Evolutionary conservation across 371 early-diverging fungal genomes (phyloP), one percentile per base, ranked within the genome.

Genomic region (Mucor racemosus): DNA sequence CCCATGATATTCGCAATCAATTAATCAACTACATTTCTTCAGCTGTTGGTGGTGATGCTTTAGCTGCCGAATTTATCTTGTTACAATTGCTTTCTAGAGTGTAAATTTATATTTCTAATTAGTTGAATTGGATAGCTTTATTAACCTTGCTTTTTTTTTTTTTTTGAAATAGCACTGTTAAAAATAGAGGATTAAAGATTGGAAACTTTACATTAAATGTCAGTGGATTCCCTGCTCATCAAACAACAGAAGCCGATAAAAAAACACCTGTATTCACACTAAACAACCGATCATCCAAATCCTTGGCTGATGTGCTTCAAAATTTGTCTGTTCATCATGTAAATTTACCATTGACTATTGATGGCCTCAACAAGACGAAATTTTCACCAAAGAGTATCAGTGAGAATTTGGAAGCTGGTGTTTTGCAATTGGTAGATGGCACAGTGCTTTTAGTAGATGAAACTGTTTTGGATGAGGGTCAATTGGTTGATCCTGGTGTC

Each of bases 401-500:
- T 61, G 82, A 85, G 57, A 77, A 76, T 17, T 61, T 90, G 33
- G 68, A 75, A n/a, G 78, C 88, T 1, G 90, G 90, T 48, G 60
- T 86, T 5, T 73, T 90, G 0, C 90, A 90, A 62, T 74, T 90
- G 5, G 71, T 82, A 0, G 75, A 82, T 46, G 88, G 87, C 8
- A 88, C 90, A 0, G 60, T 67, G 1, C 61, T 90, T n/a, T 59
- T 88, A 0, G 68, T 88, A 33, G 90, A 90, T 67, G 90, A 90
- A 65, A 87, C 88, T 3, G 79, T 69, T 1, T 62, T 90, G 64
- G 74, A 86, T n/a, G 90, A 90, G 67, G 90, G 90, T 15, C 82
- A 77, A 34, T 67, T 90, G 39, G 71, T 76, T 7, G 88, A 87
- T 44, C 69, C 74, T 53, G 89, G 90, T 10, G 79, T 90, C 39